Conservation (phyloP, 306 rosid species). For the Pterocarpus macrocarpus region DNA sequence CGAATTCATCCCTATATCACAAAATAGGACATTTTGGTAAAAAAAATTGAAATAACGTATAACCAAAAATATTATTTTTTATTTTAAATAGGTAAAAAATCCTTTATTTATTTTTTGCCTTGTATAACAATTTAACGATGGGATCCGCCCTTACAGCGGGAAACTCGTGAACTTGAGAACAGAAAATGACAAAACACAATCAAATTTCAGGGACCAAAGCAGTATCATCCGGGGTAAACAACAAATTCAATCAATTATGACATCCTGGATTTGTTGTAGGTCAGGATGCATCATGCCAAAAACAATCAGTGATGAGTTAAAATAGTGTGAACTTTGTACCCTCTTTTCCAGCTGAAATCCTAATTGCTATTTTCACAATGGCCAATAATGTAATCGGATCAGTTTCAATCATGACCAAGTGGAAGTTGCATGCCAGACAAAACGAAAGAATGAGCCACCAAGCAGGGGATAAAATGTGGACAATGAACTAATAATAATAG, state of each 20-base stretch:
- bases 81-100: no score
- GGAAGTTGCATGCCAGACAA: not conserved
- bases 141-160: no score
- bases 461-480: not conserved
- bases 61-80: no score
- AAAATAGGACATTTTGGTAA: no score
- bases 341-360: not conserved
- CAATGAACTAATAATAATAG: not conserved
- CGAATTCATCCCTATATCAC: no score
- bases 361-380: not conserved
- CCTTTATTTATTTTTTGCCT: no score
- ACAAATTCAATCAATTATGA: conserved; percentile 11
- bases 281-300: not conserved
- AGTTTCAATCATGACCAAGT: not conserved
- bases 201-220: not conserved
- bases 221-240: not conserved
- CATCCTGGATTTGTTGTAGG: conserved; percentile 8
- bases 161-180: not conserved
- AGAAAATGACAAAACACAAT: not conserved
- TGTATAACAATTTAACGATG: no score
- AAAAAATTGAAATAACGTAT: no score
- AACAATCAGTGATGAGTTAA: not conserved
- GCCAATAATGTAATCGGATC: not conserved
- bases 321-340: conserved; percentile 17
- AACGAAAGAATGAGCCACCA: conserved; percentile 10